A percentile compares a stretch with the other conserved stretches of the same genome.
Evolutionary conservation across 768 basidiomycete species (phyloP).

Genomic region (Tulasnella sp.): DNA sequence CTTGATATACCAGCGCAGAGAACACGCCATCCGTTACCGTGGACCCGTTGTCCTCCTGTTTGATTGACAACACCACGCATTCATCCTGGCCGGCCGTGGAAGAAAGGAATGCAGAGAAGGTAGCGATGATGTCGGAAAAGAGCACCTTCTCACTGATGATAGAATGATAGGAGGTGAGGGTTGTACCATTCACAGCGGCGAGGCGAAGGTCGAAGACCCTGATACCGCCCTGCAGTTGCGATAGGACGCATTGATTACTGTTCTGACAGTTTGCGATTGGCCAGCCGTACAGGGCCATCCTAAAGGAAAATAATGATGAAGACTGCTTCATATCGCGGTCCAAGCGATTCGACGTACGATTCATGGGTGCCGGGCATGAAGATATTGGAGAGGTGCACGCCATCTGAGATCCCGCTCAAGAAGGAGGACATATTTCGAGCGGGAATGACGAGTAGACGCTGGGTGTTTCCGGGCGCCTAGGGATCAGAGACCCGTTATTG

Average conservation of each 20-base stretch:
- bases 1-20: constrained; percentile 52
- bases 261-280: constrained; percentile 82
- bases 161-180: constrained; percentile 55
- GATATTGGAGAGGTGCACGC: constrained; percentile 57
- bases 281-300: constrained; percentile 78
- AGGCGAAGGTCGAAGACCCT: constrained; percentile 17
- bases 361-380: constrained; percentile 68
- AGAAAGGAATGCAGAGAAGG: constrained; percentile 53
- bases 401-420: constrained; percentile 52
- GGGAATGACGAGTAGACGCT: constrained; percentile 43
- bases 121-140: constrained; percentile 53
- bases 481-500: too few relatives aligned
- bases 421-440: constrained; percentile 48
- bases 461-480: constrained; percentile 1
- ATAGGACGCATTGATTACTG: constrained; percentile 42
- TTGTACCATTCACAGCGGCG: constrained; percentile 14
- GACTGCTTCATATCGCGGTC: constrained; percentile 17
- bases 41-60: constrained; percentile 62
- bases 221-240: constrained; percentile 67
- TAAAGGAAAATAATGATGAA: constrained; percentile 24
- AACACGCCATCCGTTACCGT: constrained; percentile 39
- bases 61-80: constrained; percentile 76
- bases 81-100: constrained; percentile 47
- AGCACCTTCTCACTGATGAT: constrained; percentile 56
- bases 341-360: constrained; percentile 35